A percentile compares a stretch with the other conserved stretches of the same genome.
Evolutionary conservation across 106 monocot genomes (phyloP).

Genomic region (Dioscorea alata): DNA sequence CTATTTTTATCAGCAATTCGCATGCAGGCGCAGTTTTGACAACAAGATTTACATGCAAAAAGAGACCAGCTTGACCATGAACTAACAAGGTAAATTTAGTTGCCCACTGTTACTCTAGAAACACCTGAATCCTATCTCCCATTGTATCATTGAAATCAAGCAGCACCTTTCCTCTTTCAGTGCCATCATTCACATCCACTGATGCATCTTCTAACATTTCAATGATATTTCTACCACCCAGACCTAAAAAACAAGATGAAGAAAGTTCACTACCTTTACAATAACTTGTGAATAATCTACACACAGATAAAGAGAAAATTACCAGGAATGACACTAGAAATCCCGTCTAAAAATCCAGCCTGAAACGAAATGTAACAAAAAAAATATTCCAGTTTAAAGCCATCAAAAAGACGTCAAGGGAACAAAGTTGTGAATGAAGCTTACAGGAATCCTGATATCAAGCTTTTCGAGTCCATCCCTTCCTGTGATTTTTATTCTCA

Average conservation of each 20-base stretch:
- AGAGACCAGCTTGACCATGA: no score
- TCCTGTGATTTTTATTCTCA: slow-evolving; percentile 86
- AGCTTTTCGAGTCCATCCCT: slow-evolving; percentile 76
- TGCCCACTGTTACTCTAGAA: slow-evolving; percentile 45
- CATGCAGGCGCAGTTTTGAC: no score
- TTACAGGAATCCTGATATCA: slow-evolving; percentile 86
- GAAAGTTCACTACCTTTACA: not conserved
- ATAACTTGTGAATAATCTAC: no score
- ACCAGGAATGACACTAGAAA: slow-evolving; percentile 82
- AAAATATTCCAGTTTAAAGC: not conserved
- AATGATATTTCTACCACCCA: slow-evolving; percentile 70
- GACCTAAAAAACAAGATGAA: slow-evolving; percentile 33
- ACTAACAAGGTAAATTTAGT: no score
- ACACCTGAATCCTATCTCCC: slow-evolving; percentile 94
- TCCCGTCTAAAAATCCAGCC: slow-evolving; percentile 88
- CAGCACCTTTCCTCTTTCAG: slow-evolving; percentile 53
- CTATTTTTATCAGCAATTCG: no score
- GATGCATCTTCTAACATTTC: slow-evolving; percentile 61
- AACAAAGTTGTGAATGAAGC: slow-evolving; percentile 7
- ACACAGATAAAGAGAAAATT: not conserved
- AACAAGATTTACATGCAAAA: no score
- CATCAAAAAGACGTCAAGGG: not conserved
- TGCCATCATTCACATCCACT: slow-evolving; percentile 19
- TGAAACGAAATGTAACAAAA: slow-evolving; percentile 13
- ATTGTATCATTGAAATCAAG: slow-evolving; percentile 72